These are phyloP conservation scores for Alternaria ventricosa DNA, from an alignment of 2,329 filamentous ascomycete species.

Conservation along the genomic window DNA sequence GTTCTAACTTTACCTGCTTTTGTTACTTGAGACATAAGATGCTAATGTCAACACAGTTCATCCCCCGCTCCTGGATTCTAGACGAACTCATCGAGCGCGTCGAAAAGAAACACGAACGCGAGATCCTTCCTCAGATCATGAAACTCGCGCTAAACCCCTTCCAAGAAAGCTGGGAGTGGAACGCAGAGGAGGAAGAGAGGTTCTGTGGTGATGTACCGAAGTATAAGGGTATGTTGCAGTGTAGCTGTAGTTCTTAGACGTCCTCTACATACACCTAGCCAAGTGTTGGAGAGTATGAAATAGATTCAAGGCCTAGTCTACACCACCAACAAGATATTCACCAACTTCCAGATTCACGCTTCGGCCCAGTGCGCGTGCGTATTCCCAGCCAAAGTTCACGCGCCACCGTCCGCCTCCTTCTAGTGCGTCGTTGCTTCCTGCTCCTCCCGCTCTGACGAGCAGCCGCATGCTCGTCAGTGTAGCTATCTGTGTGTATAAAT, in stretches of 20 bases:
- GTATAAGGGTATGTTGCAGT: conserved; percentile 82
- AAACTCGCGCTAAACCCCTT: conserved; percentile 86
- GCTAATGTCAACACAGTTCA: conserved; percentile 62
- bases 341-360: conserved; percentile 79
- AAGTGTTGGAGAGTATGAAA: background rate
- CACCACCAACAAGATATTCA: conserved; percentile 61
- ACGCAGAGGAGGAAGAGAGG: conserved; percentile 77
- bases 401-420: conserved; percentile 77
- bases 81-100: conserved; percentile 92
- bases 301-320: conserved; percentile 25
- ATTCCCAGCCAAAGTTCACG: conserved; percentile 81
- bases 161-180: conserved; percentile 73
- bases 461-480: conserved; percentile 75
- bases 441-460: conserved; percentile 66
- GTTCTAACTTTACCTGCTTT: background rate
- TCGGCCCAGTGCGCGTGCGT: conserved; percentile 71
- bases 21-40: background rate
- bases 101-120: conserved; percentile 80
- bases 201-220: conserved; percentile 87
- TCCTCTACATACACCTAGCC: background rate
- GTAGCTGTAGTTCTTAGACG: conserved; percentile 81
- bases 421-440: conserved; percentile 65
- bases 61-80: conserved; percentile 88
- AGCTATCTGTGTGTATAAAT: conserved; percentile 65
- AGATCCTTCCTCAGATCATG: conserved; percentile 79